Conservation (phyloP, 1,139 yeast species). For the Magnusiomyces suaveolens region DNA sequence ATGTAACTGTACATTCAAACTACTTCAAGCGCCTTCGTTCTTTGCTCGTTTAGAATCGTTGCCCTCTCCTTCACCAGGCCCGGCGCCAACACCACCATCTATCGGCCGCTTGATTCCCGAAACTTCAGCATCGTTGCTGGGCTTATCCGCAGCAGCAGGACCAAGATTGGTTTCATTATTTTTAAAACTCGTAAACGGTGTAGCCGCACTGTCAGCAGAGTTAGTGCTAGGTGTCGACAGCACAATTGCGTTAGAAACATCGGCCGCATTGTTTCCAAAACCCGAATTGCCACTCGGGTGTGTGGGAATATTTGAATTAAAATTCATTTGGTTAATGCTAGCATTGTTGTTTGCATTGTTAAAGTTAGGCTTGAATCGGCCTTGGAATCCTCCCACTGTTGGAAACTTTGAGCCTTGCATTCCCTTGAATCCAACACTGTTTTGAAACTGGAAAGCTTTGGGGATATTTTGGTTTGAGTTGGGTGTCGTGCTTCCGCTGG, state of each 20-base stretch:
- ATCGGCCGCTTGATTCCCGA: background rate
- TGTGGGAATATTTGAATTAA: background rate
- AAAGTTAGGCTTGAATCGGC: background rate
- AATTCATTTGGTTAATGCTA: slow-evolving; percentile 16
- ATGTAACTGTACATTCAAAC: background rate
- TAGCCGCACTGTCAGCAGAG: background rate
- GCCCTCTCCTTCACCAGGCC: slow-evolving; percentile 16
- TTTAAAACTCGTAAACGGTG: background rate
- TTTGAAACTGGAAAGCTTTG: background rate
- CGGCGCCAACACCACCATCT: slow-evolving; percentile 5
- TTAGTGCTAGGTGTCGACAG: background rate
- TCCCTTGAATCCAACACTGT: slow-evolving; percentile 1
- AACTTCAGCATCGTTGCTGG: background rate
- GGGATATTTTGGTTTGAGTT: background rate
- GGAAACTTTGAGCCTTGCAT: background rate
- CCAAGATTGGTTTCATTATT: background rate
- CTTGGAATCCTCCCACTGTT: background rate
- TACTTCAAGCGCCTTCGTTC: background rate
- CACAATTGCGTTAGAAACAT: no score
- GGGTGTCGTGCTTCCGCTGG: background rate
- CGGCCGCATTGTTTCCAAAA: no score
- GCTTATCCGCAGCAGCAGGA: background rate
- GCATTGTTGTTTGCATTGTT: slow-evolving; percentile 2
- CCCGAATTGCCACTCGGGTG: no score
- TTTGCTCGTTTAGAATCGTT: slow-evolving; percentile 3